Conservation (phyloP, 768 basidiomycete species). For the Trametopsis cervina region DNA sequence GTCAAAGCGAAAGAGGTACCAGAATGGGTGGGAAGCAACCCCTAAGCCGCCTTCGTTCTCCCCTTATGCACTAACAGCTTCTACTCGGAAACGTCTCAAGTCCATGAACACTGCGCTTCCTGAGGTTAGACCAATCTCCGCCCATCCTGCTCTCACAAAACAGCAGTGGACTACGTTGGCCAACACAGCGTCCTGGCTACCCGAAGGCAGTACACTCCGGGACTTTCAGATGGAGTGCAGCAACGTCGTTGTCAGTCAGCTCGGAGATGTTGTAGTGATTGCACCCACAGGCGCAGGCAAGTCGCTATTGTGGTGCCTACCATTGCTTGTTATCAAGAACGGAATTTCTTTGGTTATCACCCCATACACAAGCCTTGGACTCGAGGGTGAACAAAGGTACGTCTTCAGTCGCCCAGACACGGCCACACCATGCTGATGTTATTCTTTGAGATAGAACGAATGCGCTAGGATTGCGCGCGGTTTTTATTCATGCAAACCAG, state of each 20-base stretch:
- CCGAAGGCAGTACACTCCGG: background rate
- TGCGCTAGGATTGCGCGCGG: background rate
- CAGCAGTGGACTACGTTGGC: background rate
- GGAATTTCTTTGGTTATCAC: background rate
- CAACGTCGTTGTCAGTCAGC: background rate
- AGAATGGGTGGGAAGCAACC: background rate
- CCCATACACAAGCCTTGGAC: conserved; percentile 1
- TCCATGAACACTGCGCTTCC: too few species aligned
- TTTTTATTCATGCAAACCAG: background rate
- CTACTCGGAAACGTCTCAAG: background rate
- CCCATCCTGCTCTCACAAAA: background rate
- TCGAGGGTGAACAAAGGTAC: conserved; percentile 1
- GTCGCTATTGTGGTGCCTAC: conserved; percentile 1
- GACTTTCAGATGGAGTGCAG: background rate
- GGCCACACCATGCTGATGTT: background rate
- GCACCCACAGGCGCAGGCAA: background rate
- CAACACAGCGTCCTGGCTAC: background rate
- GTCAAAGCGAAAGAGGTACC: background rate
- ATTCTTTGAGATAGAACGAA: background rate
- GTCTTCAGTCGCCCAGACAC: background rate
- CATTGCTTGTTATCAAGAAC: background rate
- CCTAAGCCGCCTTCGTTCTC: background rate
- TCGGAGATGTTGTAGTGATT: conserved; percentile 1
- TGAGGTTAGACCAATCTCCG: too few species aligned
- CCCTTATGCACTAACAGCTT: background rate